A percentile compares a stretch with the other conserved stretches of the same genome.
These are phyloP conservation scores for Aristolochia californica DNA, from an alignment of 164 flowering plant genomes.

Conservation along the genomic window DNA sequence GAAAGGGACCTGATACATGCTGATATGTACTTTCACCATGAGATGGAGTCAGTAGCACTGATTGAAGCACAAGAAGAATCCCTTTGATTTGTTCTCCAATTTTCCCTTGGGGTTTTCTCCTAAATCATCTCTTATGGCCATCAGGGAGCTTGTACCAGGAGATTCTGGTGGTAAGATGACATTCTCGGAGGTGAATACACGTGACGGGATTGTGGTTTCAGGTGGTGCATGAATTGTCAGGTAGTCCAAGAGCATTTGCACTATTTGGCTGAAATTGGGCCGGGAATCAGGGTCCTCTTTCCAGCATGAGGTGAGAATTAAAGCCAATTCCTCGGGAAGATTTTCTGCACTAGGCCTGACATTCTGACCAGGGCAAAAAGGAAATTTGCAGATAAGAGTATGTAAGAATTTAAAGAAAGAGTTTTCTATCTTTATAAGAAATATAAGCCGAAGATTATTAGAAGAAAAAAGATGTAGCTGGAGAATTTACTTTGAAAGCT, in stretches of 20 bases:
- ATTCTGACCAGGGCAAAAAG: conserved; percentile 37
- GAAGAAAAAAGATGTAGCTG: neutral
- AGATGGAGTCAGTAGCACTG: conserved; percentile 37
- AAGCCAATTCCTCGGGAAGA: conserved; percentile 71
- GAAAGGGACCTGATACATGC: neutral
- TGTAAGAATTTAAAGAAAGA: too few relatives aligned
- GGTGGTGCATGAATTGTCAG: conserved; percentile 54
- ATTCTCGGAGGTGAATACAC: conserved; percentile 44
- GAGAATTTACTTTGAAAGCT: conserved; percentile 67
- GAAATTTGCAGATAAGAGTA: neutral
- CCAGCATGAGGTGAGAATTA: conserved; percentile 88
- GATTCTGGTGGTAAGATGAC: conserved; percentile 75
- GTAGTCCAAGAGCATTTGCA: conserved; percentile 62
- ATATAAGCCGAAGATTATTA: neutral
- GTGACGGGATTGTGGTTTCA: conserved; percentile 42
- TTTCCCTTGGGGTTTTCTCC: conserved; percentile 35
- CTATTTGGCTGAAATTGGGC: conserved; percentile 82
- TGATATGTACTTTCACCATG: neutral
- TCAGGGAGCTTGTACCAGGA: conserved; percentile 83
- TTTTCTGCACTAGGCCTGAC: conserved; percentile 80
- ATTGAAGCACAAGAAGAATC: conserved; percentile 66
- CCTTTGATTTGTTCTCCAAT: conserved; percentile 35
- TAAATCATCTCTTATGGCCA: conserved; percentile 43
- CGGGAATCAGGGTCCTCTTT: conserved; percentile 75
- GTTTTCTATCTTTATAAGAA: neutral